phyloP scores from a whole-genome alignment of 2,329 filamentous ascomycete genomes.

The Colletotrichum horii region DNA sequence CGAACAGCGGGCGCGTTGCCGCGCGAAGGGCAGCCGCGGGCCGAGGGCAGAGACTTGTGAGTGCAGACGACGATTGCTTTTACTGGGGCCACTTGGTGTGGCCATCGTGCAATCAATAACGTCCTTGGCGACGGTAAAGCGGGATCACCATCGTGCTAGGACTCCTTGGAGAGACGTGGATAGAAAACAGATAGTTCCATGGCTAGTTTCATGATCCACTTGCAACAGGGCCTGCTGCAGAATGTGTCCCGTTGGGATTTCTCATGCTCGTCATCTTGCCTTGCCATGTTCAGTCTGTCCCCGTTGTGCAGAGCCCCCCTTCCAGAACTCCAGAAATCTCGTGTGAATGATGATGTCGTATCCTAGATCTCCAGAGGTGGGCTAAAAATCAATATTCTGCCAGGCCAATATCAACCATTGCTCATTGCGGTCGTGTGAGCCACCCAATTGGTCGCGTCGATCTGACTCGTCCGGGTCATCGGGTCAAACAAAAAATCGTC shows the following conservation, averaged over 20 bases:
- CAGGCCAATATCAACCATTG: slow-evolving; percentile 5
- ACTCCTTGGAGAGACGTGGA: background rate
- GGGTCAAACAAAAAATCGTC: background rate
- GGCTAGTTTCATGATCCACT: background rate
- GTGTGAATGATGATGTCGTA: background rate
- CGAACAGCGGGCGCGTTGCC: background rate
- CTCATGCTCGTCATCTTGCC: slow-evolving; percentile 11
- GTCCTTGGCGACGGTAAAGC: background rate
- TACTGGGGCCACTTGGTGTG: background rate
- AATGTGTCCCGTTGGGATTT: background rate
- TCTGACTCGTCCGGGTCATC: slow-evolving; percentile 11
- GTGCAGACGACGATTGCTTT: background rate
- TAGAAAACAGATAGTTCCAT: background rate
- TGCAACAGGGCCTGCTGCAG: background rate
- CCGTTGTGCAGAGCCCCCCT: background rate
- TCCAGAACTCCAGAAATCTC: background rate
- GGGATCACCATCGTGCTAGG: background rate
- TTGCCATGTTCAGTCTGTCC: background rate
- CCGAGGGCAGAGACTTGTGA: background rate
- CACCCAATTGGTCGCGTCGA: background rate
- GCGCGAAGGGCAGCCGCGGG: background rate
- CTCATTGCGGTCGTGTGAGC: background rate
- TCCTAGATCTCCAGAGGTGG: background rate
- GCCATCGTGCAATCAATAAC: background rate
- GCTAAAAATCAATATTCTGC: slow-evolving; percentile 9